phyloP scores from a whole-genome alignment of 83 land plant species.

The Picea abies region DNA sequence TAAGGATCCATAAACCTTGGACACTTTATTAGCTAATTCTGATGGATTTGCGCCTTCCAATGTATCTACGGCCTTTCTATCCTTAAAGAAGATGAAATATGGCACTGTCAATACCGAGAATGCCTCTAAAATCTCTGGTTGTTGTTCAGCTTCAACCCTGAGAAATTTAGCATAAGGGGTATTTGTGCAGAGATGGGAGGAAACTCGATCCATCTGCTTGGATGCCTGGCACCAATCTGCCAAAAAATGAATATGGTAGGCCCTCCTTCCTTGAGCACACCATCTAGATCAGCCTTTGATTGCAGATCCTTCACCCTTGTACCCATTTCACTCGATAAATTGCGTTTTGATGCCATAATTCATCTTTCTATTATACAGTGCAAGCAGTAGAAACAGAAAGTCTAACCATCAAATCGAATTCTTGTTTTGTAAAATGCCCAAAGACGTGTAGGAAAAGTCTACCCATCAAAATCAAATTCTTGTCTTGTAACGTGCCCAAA shows the following conservation, averaged over 20 bases:
- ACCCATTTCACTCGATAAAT: slow-evolving; percentile 10
- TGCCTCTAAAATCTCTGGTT: slow-evolving; percentile 79
- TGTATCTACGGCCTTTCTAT: slow-evolving; percentile 70
- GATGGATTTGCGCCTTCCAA: slow-evolving; percentile 94
- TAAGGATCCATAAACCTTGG: slow-evolving; percentile 63
- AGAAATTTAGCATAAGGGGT: slow-evolving; percentile 67
- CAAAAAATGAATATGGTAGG: slow-evolving; percentile 82
- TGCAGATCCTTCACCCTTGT: slow-evolving; percentile 66
- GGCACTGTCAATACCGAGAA: slow-evolving; percentile 86
- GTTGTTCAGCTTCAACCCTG: slow-evolving; percentile 96
- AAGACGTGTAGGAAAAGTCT: no score
- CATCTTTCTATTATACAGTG: no score
- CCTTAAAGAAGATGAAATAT: slow-evolving; percentile 81
- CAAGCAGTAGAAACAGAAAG: no score
- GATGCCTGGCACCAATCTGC: slow-evolving; percentile 93
- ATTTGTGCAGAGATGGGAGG: slow-evolving; percentile 75
- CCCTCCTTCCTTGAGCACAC: slow-evolving; percentile 12
- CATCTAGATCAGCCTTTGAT: slow-evolving; percentile 69
- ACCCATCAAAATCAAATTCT: no score
- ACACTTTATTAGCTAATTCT: slow-evolving; percentile 84
- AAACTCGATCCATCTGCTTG: slow-evolving; percentile 87
- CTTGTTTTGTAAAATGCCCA: no score
- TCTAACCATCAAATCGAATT: no score
- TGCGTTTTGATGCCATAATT: no score
- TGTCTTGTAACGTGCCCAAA: no score